Conservation (phyloP, 2,329 filamentous ascomycete genomes). For the Neurospora crassa region DNA sequence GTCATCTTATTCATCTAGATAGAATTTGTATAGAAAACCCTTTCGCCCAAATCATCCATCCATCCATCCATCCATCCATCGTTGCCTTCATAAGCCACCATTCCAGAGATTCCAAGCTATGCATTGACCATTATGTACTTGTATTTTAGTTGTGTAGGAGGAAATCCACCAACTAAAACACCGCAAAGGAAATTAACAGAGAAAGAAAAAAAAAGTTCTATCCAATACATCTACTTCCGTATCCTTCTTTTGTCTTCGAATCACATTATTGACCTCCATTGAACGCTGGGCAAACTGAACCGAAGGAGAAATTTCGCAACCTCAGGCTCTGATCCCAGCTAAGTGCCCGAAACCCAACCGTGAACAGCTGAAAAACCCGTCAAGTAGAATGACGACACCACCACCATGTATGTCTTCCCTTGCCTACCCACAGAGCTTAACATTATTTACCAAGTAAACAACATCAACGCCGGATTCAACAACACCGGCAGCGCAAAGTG, state of each 20-base stretch:
- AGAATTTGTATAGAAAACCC: too few species aligned
- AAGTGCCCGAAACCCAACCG: neutral
- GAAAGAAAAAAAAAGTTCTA: neutral
- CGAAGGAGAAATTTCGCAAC: neutral
- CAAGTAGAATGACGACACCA: neutral
- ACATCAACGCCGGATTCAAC: slow-evolving; percentile 55
- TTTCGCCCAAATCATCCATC: too few species aligned
- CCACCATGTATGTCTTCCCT: neutral
- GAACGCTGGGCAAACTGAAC: neutral
- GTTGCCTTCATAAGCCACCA: too few species aligned
- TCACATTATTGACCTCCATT: neutral
- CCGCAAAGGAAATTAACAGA: neutral
- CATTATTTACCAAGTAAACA: slow-evolving; percentile 43
- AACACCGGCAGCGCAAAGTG: slow-evolving; percentile 51
- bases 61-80: too few species aligned
- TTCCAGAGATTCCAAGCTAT: neutral
- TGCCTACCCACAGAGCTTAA: neutral
- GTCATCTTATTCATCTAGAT: too few species aligned
- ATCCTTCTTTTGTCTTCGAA: neutral
- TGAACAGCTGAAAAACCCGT: neutral
- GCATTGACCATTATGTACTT: neutral
- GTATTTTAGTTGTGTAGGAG: neutral
- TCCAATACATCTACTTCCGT: neutral
- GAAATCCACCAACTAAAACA: neutral
- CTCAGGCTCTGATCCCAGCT: neutral